These are phyloP conservation scores for Bjerkandera adusta DNA, from an alignment of 1,284 basidiomycete species.

Conservation along the genomic window DNA sequence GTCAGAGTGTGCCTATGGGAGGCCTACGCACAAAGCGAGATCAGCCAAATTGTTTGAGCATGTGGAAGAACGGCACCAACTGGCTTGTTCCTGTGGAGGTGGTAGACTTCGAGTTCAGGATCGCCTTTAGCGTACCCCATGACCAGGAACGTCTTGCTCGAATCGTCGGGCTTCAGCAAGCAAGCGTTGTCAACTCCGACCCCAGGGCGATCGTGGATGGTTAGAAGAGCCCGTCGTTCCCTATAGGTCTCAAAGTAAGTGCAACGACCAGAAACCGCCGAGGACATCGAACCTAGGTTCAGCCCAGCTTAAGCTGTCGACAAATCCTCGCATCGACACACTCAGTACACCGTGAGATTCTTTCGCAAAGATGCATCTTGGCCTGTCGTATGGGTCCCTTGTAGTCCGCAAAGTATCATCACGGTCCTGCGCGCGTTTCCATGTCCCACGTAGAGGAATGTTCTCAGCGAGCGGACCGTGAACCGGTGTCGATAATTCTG, in stretches of 20 bases:
- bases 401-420: slow-evolving; percentile 16
- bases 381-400: slow-evolving; percentile 35
- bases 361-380: slow-evolving; percentile 37
- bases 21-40: too few relatives aligned
- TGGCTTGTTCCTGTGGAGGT: neutral
- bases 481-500: too few relatives aligned
- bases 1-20: too few relatives aligned
- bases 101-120: neutral
- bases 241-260: neutral
- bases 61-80: neutral
- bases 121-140: slow-evolving; percentile 16
- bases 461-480: too few relatives aligned
- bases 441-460: too few relatives aligned
- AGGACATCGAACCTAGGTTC: slow-evolving; percentile 12
- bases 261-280: neutral
- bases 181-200: slow-evolving; percentile 44
- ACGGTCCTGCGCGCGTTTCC: neutral
- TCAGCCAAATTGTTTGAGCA: neutral
- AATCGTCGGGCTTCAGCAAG: slow-evolving; percentile 25
- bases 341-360: slow-evolving; percentile 17
- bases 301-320: slow-evolving; percentile 30
- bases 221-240: neutral
- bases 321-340: slow-evolving; percentile 37
- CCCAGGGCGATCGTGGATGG: neutral
- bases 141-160: slow-evolving; percentile 28